A percentile compares a stretch with the other conserved stretches of the same genome.
phyloP scores from a whole-genome alignment of 176 grass and related monocot species.

The Oryza punctata region DNA sequence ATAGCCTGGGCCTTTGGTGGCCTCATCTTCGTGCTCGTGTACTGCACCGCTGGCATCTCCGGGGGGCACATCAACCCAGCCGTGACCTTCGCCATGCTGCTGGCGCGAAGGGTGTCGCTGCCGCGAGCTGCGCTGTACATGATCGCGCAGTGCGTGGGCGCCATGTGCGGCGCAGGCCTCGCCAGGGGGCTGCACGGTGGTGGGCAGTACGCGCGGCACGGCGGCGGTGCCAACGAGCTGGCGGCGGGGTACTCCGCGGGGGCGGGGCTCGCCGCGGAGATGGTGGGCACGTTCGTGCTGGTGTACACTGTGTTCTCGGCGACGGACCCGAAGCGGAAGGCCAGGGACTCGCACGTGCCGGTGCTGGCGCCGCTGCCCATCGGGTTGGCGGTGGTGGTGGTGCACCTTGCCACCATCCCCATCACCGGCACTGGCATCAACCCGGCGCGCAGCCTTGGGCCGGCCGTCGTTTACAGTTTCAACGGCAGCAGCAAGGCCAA shows the following conservation, averaged over 20 bases:
- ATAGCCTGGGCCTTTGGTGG: constrained; percentile 91
- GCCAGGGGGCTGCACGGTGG: constrained; percentile 20
- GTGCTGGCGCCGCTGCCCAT: constrained; percentile 51
- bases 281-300: constrained; percentile 69
- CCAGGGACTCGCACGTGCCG: constrained; percentile 62
- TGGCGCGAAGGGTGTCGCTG: constrained; percentile 47
- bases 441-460: constrained; percentile 36
- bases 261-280: constrained; percentile 61
- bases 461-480: constrained; percentile 38
- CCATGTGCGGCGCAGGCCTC: constrained; percentile 38
- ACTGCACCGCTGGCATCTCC: constrained; percentile 91
- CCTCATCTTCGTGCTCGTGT: constrained; percentile 94
- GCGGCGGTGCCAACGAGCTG: constrained; percentile 69
- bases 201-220: constrained; percentile 33
- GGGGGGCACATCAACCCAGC: constrained; percentile 58
- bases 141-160: constrained; percentile 40
- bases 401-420: constrained; percentile 47
- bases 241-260: constrained; percentile 57
- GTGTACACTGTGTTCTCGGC: constrained; percentile 88
- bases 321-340: constrained; percentile 72
- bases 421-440: constrained; percentile 46
- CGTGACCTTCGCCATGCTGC: constrained; percentile 43
- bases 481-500: too few relatives aligned
- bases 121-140: constrained; percentile 43
- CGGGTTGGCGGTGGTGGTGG: constrained; percentile 40